Evolutionary conservation across 2,329 filamentous ascomycete species (phyloP).

Genomic region (Cladosporium cucumerinum): DNA sequence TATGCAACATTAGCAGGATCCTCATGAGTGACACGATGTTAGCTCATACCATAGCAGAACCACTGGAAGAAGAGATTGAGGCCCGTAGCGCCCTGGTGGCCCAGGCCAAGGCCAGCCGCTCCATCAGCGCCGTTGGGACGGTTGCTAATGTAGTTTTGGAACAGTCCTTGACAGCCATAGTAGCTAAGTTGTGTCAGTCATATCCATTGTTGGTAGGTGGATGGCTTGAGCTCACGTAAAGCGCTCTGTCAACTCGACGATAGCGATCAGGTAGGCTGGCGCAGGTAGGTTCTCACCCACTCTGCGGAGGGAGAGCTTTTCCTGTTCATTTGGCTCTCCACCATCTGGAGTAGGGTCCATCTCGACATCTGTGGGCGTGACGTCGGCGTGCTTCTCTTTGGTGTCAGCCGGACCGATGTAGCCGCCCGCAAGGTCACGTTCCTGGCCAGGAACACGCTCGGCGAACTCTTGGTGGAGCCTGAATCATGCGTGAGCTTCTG

Average conservation of each 20-base stretch:
- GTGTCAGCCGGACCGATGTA: conserved; percentile 19
- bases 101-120: conserved; percentile 40
- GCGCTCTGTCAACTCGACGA: conserved; percentile 50
- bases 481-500: neutral
- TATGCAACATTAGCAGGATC: neutral
- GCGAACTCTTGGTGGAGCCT: conserved; percentile 25
- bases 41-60: conserved; percentile 40
- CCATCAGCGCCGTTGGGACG: conserved; percentile 38
- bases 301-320: conserved; percentile 42
- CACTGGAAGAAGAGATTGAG: conserved; percentile 49
- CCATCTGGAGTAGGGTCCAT: conserved; percentile 28
- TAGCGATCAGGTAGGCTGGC: conserved; percentile 47
- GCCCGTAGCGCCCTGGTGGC: conserved; percentile 43
- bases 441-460: conserved; percentile 20
- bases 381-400: conserved; percentile 18
- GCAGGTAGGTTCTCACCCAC: conserved; percentile 48
- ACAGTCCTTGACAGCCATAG: conserved; percentile 35
- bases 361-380: conserved; percentile 23
- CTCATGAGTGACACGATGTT: neutral
- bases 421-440: conserved; percentile 17
- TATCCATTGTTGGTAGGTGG: neutral
- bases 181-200: conserved; percentile 21
- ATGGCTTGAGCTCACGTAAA: conserved; percentile 42
- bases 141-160: conserved; percentile 51
- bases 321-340: conserved; percentile 42